phyloP scores from a whole-genome alignment of 176 grass and related monocot species.

The Bromus sterilis region DNA sequence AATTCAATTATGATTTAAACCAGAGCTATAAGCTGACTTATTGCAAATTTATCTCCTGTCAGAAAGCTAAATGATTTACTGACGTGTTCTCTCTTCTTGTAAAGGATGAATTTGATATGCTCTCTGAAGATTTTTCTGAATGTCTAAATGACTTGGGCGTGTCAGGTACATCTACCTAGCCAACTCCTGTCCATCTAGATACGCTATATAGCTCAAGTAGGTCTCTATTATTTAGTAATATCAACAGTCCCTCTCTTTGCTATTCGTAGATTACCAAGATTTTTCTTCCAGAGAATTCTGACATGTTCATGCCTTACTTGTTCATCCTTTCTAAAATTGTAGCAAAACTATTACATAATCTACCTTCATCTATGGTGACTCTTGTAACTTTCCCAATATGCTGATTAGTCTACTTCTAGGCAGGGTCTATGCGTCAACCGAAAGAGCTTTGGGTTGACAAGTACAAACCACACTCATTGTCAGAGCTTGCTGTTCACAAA shows the following conservation, averaged over 20 bases:
- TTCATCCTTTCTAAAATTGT: background rate
- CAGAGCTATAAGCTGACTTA: background rate
- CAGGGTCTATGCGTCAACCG: constrained; percentile 43
- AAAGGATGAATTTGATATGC: constrained; percentile 83
- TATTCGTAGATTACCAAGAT: background rate
- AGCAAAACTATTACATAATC: background rate
- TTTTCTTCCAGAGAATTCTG: background rate
- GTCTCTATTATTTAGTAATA: background rate
- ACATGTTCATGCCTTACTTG: background rate
- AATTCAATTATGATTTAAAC: background rate
- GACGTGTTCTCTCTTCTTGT: constrained; percentile 17
- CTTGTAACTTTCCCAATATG: constrained; percentile 9
- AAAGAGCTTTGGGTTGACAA: constrained; percentile 96
- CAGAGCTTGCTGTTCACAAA: constrained; percentile 82
- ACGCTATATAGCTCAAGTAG: background rate
- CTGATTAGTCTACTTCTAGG: constrained; percentile 57
- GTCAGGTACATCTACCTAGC: constrained; percentile 50
- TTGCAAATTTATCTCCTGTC: background rate
- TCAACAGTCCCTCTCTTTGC: background rate
- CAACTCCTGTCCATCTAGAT: background rate
- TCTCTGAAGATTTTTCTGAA: constrained; percentile 90
- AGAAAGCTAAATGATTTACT: background rate
- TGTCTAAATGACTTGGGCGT: constrained; percentile 54
- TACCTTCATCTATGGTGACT: background rate
- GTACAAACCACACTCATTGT: constrained; percentile 60